Evolutionary conservation across 2,329 filamentous ascomycete species (phyloP).

Genomic region (Ceratocystis alfenasii): DNA sequence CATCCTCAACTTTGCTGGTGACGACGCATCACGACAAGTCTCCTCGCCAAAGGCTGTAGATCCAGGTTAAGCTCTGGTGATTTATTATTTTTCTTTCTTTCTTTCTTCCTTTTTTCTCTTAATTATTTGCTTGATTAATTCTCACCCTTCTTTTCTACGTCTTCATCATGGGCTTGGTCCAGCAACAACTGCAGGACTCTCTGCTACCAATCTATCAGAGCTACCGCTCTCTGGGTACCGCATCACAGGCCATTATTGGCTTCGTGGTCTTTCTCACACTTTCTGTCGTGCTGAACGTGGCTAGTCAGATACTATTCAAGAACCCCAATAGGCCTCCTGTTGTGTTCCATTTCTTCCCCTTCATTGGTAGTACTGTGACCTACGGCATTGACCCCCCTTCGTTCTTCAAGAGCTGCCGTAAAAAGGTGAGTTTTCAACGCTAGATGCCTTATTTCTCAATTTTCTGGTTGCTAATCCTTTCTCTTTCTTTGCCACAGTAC

Average conservation of each 20-base stretch:
- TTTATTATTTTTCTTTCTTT: neutral
- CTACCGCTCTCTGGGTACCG: slow-evolving; percentile 38
- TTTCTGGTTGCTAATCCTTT: slow-evolving; percentile 3
- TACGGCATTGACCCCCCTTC: slow-evolving; percentile 90
- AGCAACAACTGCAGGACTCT: slow-evolving; percentile 35
- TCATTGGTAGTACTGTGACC: slow-evolving; percentile 80
- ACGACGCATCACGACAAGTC: slow-evolving; percentile 8
- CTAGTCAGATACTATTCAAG: slow-evolving; percentile 66
- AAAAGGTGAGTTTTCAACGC: slow-evolving; percentile 48
- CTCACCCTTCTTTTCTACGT: neutral
- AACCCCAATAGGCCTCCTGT: slow-evolving; percentile 71
- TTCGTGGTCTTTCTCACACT: slow-evolving; percentile 37
- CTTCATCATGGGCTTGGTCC: slow-evolving; percentile 43
- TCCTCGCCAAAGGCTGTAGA: neutral
- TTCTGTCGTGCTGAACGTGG: slow-evolving; percentile 63
- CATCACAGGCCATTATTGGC: slow-evolving; percentile 37
- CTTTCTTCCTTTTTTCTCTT: slow-evolving; percentile 22
- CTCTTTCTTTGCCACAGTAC: slow-evolving; percentile 41
- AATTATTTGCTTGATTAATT: slow-evolving; percentile 5
- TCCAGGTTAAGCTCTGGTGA: neutral
- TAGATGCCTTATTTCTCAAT: no score
- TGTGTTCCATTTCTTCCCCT: slow-evolving; percentile 69
- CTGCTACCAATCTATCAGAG: slow-evolving; percentile 37
- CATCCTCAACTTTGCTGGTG: slow-evolving; percentile 5
- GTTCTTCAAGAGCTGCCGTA: slow-evolving; percentile 67